Base-by-base conservation (phyloP, 2,329 filamentous ascomycete genomes). In the Colletotrichum liaoningense region DNA sequence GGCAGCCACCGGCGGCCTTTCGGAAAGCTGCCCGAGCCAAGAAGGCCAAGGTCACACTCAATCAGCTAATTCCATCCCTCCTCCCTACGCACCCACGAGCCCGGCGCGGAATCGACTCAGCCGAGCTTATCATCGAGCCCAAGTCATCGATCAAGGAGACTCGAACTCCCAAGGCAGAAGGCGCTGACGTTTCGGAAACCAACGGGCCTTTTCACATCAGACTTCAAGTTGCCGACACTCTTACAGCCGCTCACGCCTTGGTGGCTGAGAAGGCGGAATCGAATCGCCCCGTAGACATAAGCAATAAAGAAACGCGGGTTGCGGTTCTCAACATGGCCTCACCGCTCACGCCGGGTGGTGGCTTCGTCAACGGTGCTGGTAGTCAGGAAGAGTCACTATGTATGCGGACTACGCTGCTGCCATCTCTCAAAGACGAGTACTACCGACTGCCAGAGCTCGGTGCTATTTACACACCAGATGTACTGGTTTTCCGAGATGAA, bases 291-390 rank as follows among this genome's bases (percentile, higher is more conserved):
- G 7, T 12, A 16, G 28, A 59, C 22, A 5, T 57, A 26, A 38
- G 62, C n/a, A 67, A 67, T 38, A 67, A 60, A 9, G 35, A 33
- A 1, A 26, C 77, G 9, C 81, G 86, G 49, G 84, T 90, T 1
- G 88, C 85, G 4, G 83, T 93, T 28, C 83, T 93, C 3, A 92
- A 91, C 79, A 92, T 92, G 90, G 90, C 90, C 0, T 92, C 90
- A 0, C 89, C 90, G 0, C 84, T 91, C 0, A 86, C 86, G 0
- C 88, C 91, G 0, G 91, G 91, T 14, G 91, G 90, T 8, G 91
- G 91, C 0, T 87, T 92, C 35, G 79, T 92, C 0, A 86, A 86
- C 16, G 91, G 91, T 24, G 89, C 90, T 0, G 88, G 87, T 9
- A 87, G 87, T 4, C 89, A 92, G 74, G 91, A 93, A 77, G 91